Percentiles rank a stretch among this genome's conserved stretches.
Conservation (phyloP, 169 alveolate species). For the Plasmodium cynomolgi region DNA sequence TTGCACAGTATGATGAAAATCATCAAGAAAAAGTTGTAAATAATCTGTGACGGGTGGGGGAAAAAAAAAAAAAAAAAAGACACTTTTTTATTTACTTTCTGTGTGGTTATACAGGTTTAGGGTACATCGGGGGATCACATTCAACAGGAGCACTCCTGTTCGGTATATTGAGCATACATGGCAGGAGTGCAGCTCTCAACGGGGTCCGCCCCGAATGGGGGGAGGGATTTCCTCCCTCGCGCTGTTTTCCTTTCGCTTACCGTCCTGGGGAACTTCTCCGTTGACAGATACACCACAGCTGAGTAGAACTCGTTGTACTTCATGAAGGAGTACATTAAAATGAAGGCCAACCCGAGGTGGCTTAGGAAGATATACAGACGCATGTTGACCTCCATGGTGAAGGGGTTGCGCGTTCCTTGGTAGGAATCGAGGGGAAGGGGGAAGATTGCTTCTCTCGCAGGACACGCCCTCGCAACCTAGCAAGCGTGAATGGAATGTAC, state of each 20-base stretch:
- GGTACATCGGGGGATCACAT: not conserved
- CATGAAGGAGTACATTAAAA: conserved; percentile 43
- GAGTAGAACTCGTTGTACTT: conserved; percentile 56
- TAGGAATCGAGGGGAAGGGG: not conserved
- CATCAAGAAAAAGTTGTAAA: conserved; percentile 82
- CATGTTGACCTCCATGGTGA: conserved; percentile 66
- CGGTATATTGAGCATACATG: not conserved
- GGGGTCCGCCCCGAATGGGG: not conserved
- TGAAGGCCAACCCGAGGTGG: conserved; percentile 52
- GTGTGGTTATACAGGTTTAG: not conserved
- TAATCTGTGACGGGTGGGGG: conserved; percentile 37
- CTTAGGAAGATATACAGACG: conserved; percentile 41
- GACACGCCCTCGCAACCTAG: not conserved
- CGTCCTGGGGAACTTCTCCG: conserved; percentile 67
- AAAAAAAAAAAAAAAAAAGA: conserved; percentile 3
- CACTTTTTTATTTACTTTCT: not conserved
- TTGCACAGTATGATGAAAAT: conserved; percentile 75
- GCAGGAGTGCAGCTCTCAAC: not conserved
- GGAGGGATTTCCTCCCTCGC: not conserved
- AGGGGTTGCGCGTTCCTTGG: not conserved
- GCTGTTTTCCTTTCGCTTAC: not conserved
- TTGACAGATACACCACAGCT: conserved; percentile 38
- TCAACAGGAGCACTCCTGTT: not conserved
- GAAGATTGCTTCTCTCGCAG: not conserved
- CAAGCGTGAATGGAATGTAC: not conserved